Conservation (phyloP, 2,329 filamentous ascomycete genomes). For the Calonectria ilicicola region DNA sequence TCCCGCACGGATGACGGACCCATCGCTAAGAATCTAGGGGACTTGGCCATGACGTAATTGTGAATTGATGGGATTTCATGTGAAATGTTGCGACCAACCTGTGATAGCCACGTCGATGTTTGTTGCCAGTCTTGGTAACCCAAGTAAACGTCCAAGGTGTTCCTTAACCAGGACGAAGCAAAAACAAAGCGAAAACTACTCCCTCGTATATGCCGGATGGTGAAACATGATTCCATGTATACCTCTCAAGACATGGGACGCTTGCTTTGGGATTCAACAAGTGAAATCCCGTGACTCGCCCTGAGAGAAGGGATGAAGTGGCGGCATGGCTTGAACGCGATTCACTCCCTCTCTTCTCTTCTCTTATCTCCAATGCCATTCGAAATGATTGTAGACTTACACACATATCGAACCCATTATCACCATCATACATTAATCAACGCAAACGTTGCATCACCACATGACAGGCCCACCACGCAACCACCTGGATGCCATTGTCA, state of each 20-base stretch:
- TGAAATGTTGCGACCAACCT: neutral
- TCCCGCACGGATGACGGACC: neutral
- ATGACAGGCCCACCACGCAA: conserved; percentile 12
- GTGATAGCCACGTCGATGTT: neutral
- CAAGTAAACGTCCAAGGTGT: neutral
- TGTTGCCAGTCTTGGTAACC: neutral
- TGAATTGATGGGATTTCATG: neutral
- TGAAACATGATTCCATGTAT: neutral
- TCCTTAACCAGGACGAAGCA: neutral
- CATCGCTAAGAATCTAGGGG: neutral
- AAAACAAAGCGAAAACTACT: no score
- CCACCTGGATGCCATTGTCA: neutral
- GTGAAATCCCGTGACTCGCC: no score
- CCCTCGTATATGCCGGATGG: no score
- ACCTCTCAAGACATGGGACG: neutral
- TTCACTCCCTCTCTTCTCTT: neutral
- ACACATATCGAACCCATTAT: neutral
- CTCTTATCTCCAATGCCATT: neutral
- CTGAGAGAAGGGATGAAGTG: neutral
- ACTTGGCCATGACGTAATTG: neutral
- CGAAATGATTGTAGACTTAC: neutral
- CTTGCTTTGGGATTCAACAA: neutral
- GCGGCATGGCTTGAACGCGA: neutral
- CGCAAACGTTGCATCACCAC: conserved; percentile 9
- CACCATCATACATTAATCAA: neutral